phyloP scores from a whole-genome alignment of 495 filamentous ascomycete species.

The Ramalina peruviana region DNA sequence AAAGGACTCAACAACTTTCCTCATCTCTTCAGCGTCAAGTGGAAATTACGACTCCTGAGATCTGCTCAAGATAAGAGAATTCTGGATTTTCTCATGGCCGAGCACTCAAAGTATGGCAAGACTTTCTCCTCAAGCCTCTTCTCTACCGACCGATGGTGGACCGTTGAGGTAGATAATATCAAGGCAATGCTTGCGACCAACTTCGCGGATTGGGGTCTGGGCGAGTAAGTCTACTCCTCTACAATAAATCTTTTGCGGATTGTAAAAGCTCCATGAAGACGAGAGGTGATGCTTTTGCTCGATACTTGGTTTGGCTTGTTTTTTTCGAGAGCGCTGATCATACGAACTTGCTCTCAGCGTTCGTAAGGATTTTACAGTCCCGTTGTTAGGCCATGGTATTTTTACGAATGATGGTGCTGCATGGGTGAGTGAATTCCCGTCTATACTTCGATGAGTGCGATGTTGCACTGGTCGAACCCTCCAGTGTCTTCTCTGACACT shows the following conservation, averaged over 20 bases:
- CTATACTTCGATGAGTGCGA: no score
- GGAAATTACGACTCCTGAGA: not conserved
- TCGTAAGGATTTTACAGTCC: conserved; percentile 24
- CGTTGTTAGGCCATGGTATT: conserved; percentile 46
- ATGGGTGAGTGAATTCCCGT: no score
- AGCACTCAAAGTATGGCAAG: conserved; percentile 6
- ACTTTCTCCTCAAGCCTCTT: conserved; percentile 21
- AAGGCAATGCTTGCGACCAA: conserved; percentile 74
- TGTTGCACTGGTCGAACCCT: no score
- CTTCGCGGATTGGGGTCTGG: conserved; percentile 53
- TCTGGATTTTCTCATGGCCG: not conserved
- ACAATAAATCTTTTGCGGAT: no score
- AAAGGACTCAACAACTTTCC: conserved; percentile 7
- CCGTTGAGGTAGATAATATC: conserved; percentile 70
- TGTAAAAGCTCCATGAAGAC: no score
- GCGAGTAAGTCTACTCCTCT: conserved; percentile 3
- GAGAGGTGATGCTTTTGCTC: no score
- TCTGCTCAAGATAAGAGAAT: conserved; percentile 1
- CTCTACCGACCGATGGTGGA: conserved; percentile 29
- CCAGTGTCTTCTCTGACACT: no score
- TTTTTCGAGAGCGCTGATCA: no score
- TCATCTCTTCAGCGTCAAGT: conserved; percentile 2
- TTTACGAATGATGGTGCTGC: conserved; percentile 56
- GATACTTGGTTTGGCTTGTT: no score
- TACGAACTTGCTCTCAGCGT: no score